Base-by-base conservation (phyloP, 495 filamentous ascomycete species). In the Durotheca rogersii region DNA sequence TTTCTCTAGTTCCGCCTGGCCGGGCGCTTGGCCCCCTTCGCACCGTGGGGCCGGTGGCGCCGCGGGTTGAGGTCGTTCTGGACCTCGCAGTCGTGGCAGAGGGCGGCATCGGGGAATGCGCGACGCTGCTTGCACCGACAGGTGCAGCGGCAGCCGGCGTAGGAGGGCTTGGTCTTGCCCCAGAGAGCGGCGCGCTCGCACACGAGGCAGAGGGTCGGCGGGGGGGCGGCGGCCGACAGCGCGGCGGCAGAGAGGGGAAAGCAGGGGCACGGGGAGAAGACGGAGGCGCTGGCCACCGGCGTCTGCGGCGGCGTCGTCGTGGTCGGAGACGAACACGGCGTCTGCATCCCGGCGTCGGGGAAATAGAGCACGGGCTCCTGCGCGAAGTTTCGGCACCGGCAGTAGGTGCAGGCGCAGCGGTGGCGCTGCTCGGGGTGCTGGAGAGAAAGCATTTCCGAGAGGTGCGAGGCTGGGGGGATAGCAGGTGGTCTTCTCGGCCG, bases 111-210 rank as follows among this genome's bases (percentile, higher is more conserved):
- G 1, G 17, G 32, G 5, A 36, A 43, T 4, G 31, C 44, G 6
- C 56, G 44, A 17, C 54, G 27, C 11, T 46, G 29, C 18, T 27
- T 49, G 29, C 56, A 54, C 32, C 23, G 20, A 9, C 56, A 59
- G 7, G 34, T 35, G 35, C 56, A 59, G 7, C 12, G 32, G 44
- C 56, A 59, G 6, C 29, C 35, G 14, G n/a, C 7, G n/a, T 58
- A 58, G 0, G 15, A n/a, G 6, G 25, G 12, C 0, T 41, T 17
- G 12, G 33, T 58, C 39, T 53, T 58, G 11, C 55, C 49, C 43
- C 42, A 48, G n/a, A 53, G 25, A 19, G 45, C 38, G 7, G 21
- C 32, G 12, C 16, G 38, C 34, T 58, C 55, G 38, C 48, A 58
- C 2, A 37, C 20, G 1, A 58, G 38, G 14, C 54, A 58, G 16